Conservation (phyloP, 2,329 filamentous ascomycete species). For the Mycocentrospora acerina region DNA sequence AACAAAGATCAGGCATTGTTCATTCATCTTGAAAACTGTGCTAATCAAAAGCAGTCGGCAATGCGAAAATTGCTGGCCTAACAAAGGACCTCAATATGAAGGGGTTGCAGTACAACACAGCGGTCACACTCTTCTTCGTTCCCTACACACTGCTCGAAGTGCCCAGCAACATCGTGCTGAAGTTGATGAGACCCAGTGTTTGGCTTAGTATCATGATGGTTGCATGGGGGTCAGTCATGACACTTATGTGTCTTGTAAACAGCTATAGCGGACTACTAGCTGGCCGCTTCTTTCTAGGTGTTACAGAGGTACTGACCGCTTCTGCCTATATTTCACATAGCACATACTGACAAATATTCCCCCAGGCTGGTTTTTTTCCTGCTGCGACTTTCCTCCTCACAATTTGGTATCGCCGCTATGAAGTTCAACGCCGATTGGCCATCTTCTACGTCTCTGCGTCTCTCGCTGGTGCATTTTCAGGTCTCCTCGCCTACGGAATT, state of each 20-base stretch:
- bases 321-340: background rate
- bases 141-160: constrained; percentile 43
- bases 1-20: no score
- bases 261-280: constrained; percentile 53
- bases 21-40: no score
- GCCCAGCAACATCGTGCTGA: constrained; percentile 45
- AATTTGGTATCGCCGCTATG: constrained; percentile 39
- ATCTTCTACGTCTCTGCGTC: constrained; percentile 39
- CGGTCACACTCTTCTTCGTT: constrained; percentile 45
- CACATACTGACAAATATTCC: constrained; percentile 10
- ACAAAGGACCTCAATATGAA: constrained; percentile 41
- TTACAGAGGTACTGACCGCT: constrained; percentile 36
- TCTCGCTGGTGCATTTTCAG: constrained; percentile 38
- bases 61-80: constrained; percentile 47
- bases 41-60: constrained; percentile 33
- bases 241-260: constrained; percentile 47
- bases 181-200: constrained; percentile 42
- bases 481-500: constrained; percentile 38
- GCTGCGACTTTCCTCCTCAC: constrained; percentile 56
- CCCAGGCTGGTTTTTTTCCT: constrained; percentile 60
- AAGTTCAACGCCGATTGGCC: constrained; percentile 39
- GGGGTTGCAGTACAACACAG: constrained; percentile 43
- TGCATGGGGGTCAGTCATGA: constrained; percentile 45
- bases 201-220: constrained; percentile 46
- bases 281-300: constrained; percentile 47